Conservation (phyloP, 148 eudicot genomes). For the Vaccinium darrowii region DNA sequence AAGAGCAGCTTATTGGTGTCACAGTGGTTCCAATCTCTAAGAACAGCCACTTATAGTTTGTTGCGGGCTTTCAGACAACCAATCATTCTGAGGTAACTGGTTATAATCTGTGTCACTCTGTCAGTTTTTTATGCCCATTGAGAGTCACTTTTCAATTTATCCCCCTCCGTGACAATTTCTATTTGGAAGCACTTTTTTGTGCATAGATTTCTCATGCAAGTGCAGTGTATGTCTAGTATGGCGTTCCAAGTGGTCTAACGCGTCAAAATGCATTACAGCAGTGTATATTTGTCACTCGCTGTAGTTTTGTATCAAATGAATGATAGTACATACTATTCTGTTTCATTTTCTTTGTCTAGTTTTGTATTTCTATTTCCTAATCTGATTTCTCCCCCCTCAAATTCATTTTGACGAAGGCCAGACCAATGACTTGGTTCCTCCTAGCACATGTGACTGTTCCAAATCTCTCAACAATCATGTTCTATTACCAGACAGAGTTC, state of each 20-base stretch:
- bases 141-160: neutral
- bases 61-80: constrained; percentile 81
- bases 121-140: neutral
- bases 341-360: neutral
- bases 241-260: neutral
- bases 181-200: neutral
- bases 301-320: neutral
- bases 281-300: neutral
- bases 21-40: constrained; percentile 61
- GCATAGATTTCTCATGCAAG: neutral
- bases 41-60: constrained; percentile 60
- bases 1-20: constrained; percentile 40
- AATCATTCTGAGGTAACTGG: constrained; percentile 69
- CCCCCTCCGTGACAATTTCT: neutral
- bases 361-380: constrained; percentile 23
- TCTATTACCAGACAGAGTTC: constrained; percentile 85
- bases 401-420: constrained; percentile 46
- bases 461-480: constrained; percentile 87
- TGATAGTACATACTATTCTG: neutral
- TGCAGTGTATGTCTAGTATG: neutral
- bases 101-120: neutral
- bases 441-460: constrained; percentile 79
- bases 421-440: constrained; percentile 99
- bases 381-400: constrained; percentile 10
- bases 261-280: neutral